Conservation (phyloP, 306 rosid genomes). For the Geum urbanum region DNA sequence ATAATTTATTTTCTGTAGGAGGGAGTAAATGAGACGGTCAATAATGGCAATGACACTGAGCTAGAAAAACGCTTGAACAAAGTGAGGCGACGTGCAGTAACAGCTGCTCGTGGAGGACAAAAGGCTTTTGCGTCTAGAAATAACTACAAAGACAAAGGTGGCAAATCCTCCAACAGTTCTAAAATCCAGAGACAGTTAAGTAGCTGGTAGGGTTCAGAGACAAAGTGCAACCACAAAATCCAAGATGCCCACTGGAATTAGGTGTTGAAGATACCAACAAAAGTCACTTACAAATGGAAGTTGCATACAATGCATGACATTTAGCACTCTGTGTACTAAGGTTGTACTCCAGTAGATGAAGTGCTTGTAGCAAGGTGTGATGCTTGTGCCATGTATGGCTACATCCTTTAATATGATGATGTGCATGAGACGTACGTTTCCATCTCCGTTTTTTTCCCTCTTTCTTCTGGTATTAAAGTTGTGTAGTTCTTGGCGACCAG, state of each 20-base stretch:
- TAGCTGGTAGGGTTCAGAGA: slow-evolving; percentile 42
- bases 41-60: slow-evolving; percentile 45
- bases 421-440: too few species aligned
- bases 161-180: slow-evolving; percentile 61
- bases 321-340: not conserved
- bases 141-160: slow-evolving; percentile 82
- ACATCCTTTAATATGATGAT: too few species aligned
- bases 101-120: slow-evolving; percentile 54
- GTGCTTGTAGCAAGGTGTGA: not conserved
- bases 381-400: too few species aligned
- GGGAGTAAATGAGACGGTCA: slow-evolving; percentile 25
- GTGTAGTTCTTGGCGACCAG: too few species aligned
- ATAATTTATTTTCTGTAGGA: slow-evolving; percentile 49
- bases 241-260: not conserved
- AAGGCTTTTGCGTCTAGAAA: slow-evolving; percentile 57
- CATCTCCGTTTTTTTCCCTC: too few species aligned
- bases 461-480: too few species aligned
- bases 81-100: slow-evolving; percentile 57
- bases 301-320: not conserved
- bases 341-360: not conserved
- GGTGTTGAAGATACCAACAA: not conserved
- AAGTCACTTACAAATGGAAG: not conserved
- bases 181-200: slow-evolving; percentile 58
- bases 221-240: not conserved
- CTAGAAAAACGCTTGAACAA: slow-evolving; percentile 55